Base-by-base conservation (phyloP, 2,329 filamentous ascomycete species). In the Lasiodiplodia gonubiensis region DNA sequence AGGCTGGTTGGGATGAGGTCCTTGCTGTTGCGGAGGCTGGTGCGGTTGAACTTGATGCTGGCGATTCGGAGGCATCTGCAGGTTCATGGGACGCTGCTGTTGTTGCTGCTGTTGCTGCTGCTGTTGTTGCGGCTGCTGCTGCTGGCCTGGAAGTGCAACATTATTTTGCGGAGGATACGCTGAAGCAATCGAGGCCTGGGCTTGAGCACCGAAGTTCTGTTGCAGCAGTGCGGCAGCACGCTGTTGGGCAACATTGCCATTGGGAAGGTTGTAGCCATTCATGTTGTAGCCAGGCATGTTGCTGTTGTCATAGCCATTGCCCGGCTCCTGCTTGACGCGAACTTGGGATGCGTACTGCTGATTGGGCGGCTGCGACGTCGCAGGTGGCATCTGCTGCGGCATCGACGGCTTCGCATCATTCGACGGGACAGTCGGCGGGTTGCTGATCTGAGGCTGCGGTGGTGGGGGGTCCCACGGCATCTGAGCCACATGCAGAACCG, bases 401-500 rank as follows among this genome's bases (percentile, higher is more conserved):
- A 77, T 48, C 27, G 23, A 11, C 33, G 72, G 69, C 60, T 80
- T 77, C 70, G 76, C 77, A 63, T 76, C 76, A 67, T 81, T 80
- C n/a, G 79, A 80, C 14, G 79, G 79, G 49, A 80, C 74, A 1
- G 78, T 79, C n/a, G 79, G 77, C 42, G 77, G 76, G 68, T 80
- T 79, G 57, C 68, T 63, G 39, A 69, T 49, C 74, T 74, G 83
- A 70, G 77, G 78, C 63, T 87, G 86, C 64, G 91, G 89, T 60
- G 91, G 90, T 76, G 91, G 90, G 52, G 95, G 94, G 77, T 99
- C 95, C 95, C 95, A 99, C 12, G 95, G 94, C 78, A 98, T 97
- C 67, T 88, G 84, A 68, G 95, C 95, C 69, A 98, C 90, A 71
- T 91, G 89, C 71, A 96, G 89, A 72, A 89, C 88, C 1, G 94